Conservation (phyloP, 805 yeast genomes). For the Scheffersomyces coipomensis region DNA sequence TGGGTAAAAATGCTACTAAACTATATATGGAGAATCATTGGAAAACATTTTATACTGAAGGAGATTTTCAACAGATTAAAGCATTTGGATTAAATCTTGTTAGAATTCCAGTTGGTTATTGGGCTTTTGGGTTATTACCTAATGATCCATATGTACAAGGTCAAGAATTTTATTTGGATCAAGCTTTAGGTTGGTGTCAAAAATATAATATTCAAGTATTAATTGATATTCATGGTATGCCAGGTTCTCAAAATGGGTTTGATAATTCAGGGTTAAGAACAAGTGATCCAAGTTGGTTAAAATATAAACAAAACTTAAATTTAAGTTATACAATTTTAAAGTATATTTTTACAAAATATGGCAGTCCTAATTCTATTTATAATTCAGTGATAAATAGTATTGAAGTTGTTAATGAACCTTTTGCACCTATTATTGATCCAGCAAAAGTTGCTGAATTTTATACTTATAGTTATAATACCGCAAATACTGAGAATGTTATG, state of each 20-base stretch:
- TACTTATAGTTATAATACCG: conserved; percentile 13
- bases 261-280: conserved; percentile 73
- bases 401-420: conserved; percentile 29
- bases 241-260: conserved; percentile 87
- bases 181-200: conserved; percentile 69
- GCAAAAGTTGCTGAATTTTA: conserved; percentile 20
- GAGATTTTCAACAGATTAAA: conserved; percentile 53
- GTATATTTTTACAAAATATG: conserved; percentile 16
- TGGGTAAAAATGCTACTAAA: conserved; percentile 48
- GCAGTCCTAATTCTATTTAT: conserved; percentile 2
- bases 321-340: conserved; percentile 10
- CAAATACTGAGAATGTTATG: conserved; percentile 5
- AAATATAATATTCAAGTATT: conserved; percentile 61
- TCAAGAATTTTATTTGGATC: conserved; percentile 61
- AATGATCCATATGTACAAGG: conserved; percentile 69
- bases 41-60: conserved; percentile 57
- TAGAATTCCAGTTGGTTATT: conserved; percentile 75
- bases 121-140: conserved; percentile 61
- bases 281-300: conserved; percentile 12
- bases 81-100: conserved; percentile 63
- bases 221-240: conserved; percentile 79
- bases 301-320: conserved; percentile 7
- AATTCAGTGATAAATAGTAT: conserved; percentile 17
- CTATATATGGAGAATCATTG: conserved; percentile 51
- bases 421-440: conserved; percentile 20